phyloP scores from a whole-genome alignment of 805 yeast genomes.

The Lachancea waltii region DNA sequence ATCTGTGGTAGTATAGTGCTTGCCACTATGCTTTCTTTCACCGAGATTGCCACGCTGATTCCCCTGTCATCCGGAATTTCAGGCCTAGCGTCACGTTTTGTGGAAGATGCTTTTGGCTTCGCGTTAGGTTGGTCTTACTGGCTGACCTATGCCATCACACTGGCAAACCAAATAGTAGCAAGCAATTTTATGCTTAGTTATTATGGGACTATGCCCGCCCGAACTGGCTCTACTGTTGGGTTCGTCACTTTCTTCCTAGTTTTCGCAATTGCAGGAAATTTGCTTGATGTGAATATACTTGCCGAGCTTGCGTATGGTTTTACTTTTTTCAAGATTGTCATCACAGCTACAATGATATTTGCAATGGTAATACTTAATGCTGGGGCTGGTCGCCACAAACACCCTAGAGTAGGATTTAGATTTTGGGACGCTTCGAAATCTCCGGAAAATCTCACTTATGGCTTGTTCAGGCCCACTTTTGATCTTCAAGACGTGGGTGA shows the following conservation, averaged over 20 bases:
- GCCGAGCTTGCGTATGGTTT: slow-evolving; percentile 69
- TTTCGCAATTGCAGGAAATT: slow-evolving; percentile 42
- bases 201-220: slow-evolving; percentile 49
- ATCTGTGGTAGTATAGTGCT: slow-evolving; percentile 61
- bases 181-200: slow-evolving; percentile 57
- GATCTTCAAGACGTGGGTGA: slow-evolving; percentile 57
- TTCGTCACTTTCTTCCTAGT: slow-evolving; percentile 57
- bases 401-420: slow-evolving; percentile 49
- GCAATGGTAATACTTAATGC: slow-evolving; percentile 59
- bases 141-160: slow-evolving; percentile 49
- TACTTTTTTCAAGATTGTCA: slow-evolving; percentile 49
- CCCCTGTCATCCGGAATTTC: slow-evolving; percentile 61
- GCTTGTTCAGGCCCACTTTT: slow-evolving; percentile 68
- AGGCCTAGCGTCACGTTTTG: slow-evolving; percentile 55
- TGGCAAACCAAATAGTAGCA: slow-evolving; percentile 62
- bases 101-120: slow-evolving; percentile 61
- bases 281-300: slow-evolving; percentile 63
- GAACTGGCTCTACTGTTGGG: slow-evolving; percentile 49
- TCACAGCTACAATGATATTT: slow-evolving; percentile 49
- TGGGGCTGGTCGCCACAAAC: slow-evolving; percentile 33
- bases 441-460: slow-evolving; percentile 45
- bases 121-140: slow-evolving; percentile 60
- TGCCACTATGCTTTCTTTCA: slow-evolving; percentile 54
- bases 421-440: slow-evolving; percentile 54
- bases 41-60: slow-evolving; percentile 56